Evolutionary conservation across 768 basidiomycete genomes (phyloP), one percentile per base, ranked within the genome.

Genomic region (Sistotremastrum suecicum): DNA sequence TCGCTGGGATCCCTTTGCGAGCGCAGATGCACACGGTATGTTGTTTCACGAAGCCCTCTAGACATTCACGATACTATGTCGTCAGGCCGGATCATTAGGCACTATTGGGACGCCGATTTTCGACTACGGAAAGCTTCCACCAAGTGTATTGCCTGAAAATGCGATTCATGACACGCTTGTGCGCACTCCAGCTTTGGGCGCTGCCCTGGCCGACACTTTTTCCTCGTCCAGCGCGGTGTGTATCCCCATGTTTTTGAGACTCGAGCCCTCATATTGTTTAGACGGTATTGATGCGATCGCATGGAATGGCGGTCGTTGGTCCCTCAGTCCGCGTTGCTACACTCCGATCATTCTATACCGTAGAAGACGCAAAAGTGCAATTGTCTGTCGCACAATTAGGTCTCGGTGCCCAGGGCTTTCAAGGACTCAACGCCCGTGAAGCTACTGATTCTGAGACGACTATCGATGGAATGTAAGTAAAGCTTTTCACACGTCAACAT

Each of bases 61-160:
- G 1, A 12, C 10, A 12, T 12, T 38, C 10, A 38, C 2, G 2
- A 10, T 38, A 2, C 12, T 2, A 38, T 38, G 12, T 12, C 12
- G 20, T 41, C 12, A 41, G 40, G 43, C 30, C 6, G 43, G 43
- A 7, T 44, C 43, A 1, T 9, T 44, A 32, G 43, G 43, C 43
- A 33, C 43, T 20, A 7, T 44, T 20, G 43, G 43, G 6, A 44
- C 43, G 3, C 43, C 43, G 37, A 44, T 44, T 4, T 44, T 44
- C 32, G 43, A 44, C 34, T 32, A 30, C 10, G 34, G 29, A 6
- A 44, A 30, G 43, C 43, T 44, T 34, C 43, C 43, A 9, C 43
- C 4, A 34, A 33, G 31, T 28, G 35, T 44, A 30, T 34, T 44
- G 28, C 43, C 43, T 7, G 34, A 40, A 28, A 30, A 34, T 34